A percentile compares a stretch with the other conserved stretches of the same genome.
Evolutionary conservation across 768 basidiomycete species (phyloP).

Genomic region (Clitopilus hobsonii): DNA sequence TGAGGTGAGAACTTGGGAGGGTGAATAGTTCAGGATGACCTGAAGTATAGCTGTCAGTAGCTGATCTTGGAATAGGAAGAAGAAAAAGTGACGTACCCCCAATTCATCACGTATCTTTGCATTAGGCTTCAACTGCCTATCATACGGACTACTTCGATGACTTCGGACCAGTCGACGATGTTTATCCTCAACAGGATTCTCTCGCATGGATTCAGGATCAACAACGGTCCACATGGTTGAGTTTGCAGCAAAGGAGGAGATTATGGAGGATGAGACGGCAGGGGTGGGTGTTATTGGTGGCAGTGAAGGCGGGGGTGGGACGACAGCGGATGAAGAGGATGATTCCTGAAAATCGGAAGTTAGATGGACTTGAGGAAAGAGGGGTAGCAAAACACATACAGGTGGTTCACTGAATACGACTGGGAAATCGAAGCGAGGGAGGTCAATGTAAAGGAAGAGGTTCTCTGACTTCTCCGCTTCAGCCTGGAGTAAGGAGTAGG

Average conservation of each 20-base stretch:
- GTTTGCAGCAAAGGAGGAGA: conserved; percentile 54
- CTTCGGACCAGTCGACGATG: conserved; percentile 91
- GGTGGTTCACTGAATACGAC: conserved; percentile 92
- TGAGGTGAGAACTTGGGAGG: conserved; percentile 78
- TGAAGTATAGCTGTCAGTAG: conserved; percentile 22
- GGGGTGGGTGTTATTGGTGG: conserved; percentile 38
- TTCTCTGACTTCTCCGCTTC: conserved; percentile 91
- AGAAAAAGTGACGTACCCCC: conserved; percentile 47
- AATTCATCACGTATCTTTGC: conserved; percentile 93
- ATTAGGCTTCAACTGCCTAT: conserved; percentile 94
- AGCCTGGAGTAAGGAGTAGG: conserved; percentile 39
- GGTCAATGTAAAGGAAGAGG: conserved; percentile 92
- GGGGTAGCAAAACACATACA: conserved; percentile 17
- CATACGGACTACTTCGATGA: conserved; percentile 91
- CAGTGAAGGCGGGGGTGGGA: conserved; percentile 28
- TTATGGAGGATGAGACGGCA: conserved; percentile 35
- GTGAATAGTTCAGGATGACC: conserved; percentile 90
- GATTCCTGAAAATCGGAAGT: conserved; percentile 30
- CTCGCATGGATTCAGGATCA: conserved; percentile 86
- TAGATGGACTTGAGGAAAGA: neutral
- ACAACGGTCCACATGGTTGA: conserved; percentile 79
- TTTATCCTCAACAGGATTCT: conserved; percentile 98
- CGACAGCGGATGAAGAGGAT: conserved; percentile 29
- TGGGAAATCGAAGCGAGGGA: conserved; percentile 96
- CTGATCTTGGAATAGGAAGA: neutral